Percentiles rank a stretch among this genome's conserved stretches.
Conservation (phyloP, 768 basidiomycete species). For the Antrodiella citrinella region DNA sequence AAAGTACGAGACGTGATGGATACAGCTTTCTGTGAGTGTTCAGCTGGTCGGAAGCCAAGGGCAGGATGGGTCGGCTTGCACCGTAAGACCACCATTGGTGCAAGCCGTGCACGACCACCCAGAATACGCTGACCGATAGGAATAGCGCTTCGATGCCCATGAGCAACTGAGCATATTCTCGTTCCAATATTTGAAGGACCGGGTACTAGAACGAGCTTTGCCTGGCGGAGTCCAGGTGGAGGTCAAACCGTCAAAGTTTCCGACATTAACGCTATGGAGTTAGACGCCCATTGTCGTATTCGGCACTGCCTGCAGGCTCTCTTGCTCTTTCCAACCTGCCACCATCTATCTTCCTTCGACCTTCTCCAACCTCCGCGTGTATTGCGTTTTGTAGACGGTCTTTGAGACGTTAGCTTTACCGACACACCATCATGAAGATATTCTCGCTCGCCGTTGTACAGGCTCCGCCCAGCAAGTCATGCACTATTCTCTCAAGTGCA, state of each 20-base stretch:
- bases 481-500: slow-evolving; percentile 56
- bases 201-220: too few relatives aligned
- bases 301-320: too few relatives aligned
- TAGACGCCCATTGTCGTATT: too few relatives aligned
- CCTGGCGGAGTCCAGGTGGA: too few relatives aligned
- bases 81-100: slow-evolving; percentile 2
- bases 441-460: slow-evolving; percentile 71
- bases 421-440: slow-evolving; percentile 63
- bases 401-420: not conserved
- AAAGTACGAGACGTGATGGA: slow-evolving; percentile 13
- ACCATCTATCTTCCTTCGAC: not conserved
- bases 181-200: too few relatives aligned
- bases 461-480: slow-evolving; percentile 54
- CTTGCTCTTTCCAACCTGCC: not conserved
- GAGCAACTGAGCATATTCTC: too few relatives aligned
- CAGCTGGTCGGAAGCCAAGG: slow-evolving; percentile 4
- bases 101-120: slow-evolving; percentile 7
- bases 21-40: not conserved
- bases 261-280: too few relatives aligned
- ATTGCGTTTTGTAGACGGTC: not conserved
- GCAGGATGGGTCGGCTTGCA: slow-evolving; percentile 5
- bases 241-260: too few relatives aligned
- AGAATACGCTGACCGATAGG: slow-evolving; percentile 10
- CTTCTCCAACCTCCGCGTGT: not conserved
- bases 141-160: slow-evolving; percentile 2